Base-by-base conservation (phyloP, 805 yeast genomes). In the Teunomyces lycoperdinae region DNA sequence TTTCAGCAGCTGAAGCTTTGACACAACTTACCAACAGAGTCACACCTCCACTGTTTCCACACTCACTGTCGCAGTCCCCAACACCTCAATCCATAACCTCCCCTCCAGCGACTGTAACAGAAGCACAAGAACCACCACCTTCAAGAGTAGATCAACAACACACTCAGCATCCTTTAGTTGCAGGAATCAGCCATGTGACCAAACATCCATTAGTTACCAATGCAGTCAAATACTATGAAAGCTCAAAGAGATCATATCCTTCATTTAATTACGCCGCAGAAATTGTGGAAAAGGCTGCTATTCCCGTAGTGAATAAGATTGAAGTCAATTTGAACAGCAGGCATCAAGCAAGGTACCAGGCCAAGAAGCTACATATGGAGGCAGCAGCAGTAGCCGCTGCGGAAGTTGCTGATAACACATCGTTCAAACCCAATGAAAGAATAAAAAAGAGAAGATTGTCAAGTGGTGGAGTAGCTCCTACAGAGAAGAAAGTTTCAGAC, bases 181-280 rank as follows among this genome's bases (percentile, higher is more conserved):
- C 64, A 16, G 63, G 59, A 42, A 76, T 73, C 5, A 66, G 57
- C 41, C 66, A 68, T 44, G 76, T 72, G 5, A 58, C 70, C 24
- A 63, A 60, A 41, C 73, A 68, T 52, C 77, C 76, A 5, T 55
- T 73, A 33, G 80, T 73, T 40, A 76, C 71, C 39, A 75, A 73
- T 60, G 80, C 79, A 17, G 79, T 74, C 50, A 75, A 70, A 47
- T 70, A 76, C 58, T 70, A 76, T 60, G 77, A 75, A 51, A 65
- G 68, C 46, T 69, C 73, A 53, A 77, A 73, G 63, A 62, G 71
- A 53, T 77, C 60, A 57, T 77, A 60, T 56, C 73, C 77, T 33
- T 70, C 80, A 35, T 76, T 80, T 58, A 75, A 76, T 58, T 81
- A 80, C 61, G 85, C 84, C 16, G 86, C 84, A 1, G 85, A 76